Conservation (phyloP, 305 asterid genomes). For the Solanum chacoense region DNA sequence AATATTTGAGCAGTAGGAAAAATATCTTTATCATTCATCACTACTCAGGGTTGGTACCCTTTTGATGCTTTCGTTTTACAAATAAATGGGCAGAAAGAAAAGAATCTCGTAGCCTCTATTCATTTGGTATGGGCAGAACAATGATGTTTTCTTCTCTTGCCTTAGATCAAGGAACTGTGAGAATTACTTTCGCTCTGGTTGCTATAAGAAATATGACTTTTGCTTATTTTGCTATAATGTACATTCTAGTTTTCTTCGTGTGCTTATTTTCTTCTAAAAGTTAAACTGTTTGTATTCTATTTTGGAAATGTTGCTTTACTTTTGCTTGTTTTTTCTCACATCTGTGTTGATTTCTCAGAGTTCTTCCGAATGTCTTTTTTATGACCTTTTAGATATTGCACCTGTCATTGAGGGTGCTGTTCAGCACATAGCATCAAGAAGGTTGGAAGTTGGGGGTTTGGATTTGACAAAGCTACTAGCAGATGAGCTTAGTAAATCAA, state of each 20-base stretch:
- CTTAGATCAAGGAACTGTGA: neutral
- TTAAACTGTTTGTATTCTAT: neutral
- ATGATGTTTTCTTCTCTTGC: neutral
- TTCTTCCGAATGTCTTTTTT: neutral
- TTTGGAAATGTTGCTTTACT: neutral
- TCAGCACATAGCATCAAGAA: conserved; percentile 91
- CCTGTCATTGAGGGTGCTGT: conserved; percentile 98
- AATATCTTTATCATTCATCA: neutral
- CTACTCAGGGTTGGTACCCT: neutral
- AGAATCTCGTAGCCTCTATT: neutral
- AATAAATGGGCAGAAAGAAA: neutral
- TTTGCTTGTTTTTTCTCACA: neutral
- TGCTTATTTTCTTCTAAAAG: neutral
- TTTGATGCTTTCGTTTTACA: neutral
- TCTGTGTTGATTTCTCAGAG: neutral
- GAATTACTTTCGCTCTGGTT: neutral
- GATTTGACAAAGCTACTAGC: conserved; percentile 74
- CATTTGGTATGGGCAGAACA: neutral
- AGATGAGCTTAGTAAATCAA: conserved; percentile 58
- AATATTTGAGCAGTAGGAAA: neutral
- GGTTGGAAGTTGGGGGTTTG: conserved; percentile 84
- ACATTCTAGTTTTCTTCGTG: neutral
- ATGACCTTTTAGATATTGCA: conserved; percentile 62
- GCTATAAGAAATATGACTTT: neutral
- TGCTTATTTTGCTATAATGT: neutral